Percentiles rank a stretch among this genome's conserved stretches.
Conservation (phyloP, 2,329 filamentous ascomycete species). For the Beauveria asiatica region DNA sequence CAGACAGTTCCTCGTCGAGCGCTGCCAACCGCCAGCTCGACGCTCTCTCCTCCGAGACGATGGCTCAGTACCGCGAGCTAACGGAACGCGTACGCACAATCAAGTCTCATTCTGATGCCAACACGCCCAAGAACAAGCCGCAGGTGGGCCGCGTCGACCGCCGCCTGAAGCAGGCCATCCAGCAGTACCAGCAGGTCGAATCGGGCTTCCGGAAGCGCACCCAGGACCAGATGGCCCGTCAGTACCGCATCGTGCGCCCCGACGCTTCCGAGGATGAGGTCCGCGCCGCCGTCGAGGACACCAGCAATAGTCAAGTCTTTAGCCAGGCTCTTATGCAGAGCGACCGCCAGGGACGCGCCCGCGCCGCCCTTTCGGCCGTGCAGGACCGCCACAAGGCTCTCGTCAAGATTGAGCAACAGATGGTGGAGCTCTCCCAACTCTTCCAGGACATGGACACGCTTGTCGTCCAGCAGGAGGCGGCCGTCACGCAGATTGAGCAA, state of each 20-base stretch:
- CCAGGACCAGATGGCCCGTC: constrained; percentile 75
- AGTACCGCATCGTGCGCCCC: constrained; percentile 82
- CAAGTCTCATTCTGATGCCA: constrained; percentile 73
- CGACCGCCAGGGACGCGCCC: constrained; percentile 72
- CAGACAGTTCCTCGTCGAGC: constrained; percentile 61
- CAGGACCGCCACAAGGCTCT: constrained; percentile 78
- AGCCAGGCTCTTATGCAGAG: constrained; percentile 76
- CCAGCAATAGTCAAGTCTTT: constrained; percentile 70
- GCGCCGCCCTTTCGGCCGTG: constrained; percentile 69
- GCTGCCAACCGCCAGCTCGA: constrained; percentile 63
- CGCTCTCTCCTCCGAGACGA: constrained; percentile 65
- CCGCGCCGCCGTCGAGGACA: constrained; percentile 65
- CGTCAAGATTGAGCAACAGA: constrained; percentile 83
- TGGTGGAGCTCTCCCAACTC: constrained; percentile 77
- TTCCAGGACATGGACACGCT: constrained; percentile 85
- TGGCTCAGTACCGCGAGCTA: constrained; percentile 71
- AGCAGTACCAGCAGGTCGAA: constrained; percentile 74
- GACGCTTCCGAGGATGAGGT: constrained; percentile 75
- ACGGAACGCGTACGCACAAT: constrained; percentile 71
- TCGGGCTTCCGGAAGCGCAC: constrained; percentile 70
- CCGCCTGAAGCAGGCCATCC: constrained; percentile 71
- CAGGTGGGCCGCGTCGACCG: constrained; percentile 78
- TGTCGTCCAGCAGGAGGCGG: constrained; percentile 76
- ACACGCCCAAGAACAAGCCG: constrained; percentile 61
- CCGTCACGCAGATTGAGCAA: constrained; percentile 73